Conservation (phyloP, 2,329 filamentous ascomycete species). For the Aaosphaeria arxii region DNA sequence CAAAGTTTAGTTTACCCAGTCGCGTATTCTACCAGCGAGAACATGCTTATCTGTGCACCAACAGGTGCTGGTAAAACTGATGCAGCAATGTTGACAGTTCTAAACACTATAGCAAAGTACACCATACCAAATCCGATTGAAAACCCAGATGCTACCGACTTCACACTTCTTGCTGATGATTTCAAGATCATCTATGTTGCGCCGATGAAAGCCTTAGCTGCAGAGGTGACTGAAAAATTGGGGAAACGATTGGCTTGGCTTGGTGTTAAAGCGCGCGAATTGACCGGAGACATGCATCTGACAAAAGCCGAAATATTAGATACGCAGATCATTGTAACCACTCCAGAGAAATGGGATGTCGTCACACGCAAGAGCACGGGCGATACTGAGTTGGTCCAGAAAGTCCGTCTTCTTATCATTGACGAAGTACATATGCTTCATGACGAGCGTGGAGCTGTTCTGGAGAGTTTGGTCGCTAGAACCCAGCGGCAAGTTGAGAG, state of each 20-base stretch:
- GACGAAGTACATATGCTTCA: constrained; percentile 99
- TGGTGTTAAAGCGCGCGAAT: constrained; percentile 84
- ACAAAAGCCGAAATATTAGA: constrained; percentile 94
- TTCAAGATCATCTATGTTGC: constrained; percentile 99
- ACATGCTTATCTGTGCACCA: constrained; percentile 97
- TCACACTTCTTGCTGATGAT: constrained; percentile 77
- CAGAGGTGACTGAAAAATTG: constrained; percentile 93
- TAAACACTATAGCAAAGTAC: constrained; percentile 88
- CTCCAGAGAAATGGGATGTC: constrained; percentile 99
- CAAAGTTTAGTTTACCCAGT: constrained; percentile 95
- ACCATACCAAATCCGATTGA: constrained; percentile 76
- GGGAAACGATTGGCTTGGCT: constrained; percentile 91
- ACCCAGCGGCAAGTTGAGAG: constrained; percentile 97
- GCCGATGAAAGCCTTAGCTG: constrained; percentile 96
- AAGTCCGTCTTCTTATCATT: constrained; percentile 92
- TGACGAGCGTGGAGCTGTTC: constrained; percentile 90
- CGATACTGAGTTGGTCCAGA: constrained; percentile 95
- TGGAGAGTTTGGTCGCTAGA: constrained; percentile 92
- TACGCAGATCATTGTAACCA: constrained; percentile 97
- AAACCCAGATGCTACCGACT: constrained; percentile 69
- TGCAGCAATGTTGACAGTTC: constrained; percentile 92
- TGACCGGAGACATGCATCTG: constrained; percentile 98
- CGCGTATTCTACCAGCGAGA: constrained; percentile 92
- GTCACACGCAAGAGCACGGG: constrained; percentile 96
- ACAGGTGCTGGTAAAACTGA: constrained; percentile 99